Conservation (phyloP, 495 filamentous ascomycete genomes). For the Talaromyces trachyspermus region DNA sequence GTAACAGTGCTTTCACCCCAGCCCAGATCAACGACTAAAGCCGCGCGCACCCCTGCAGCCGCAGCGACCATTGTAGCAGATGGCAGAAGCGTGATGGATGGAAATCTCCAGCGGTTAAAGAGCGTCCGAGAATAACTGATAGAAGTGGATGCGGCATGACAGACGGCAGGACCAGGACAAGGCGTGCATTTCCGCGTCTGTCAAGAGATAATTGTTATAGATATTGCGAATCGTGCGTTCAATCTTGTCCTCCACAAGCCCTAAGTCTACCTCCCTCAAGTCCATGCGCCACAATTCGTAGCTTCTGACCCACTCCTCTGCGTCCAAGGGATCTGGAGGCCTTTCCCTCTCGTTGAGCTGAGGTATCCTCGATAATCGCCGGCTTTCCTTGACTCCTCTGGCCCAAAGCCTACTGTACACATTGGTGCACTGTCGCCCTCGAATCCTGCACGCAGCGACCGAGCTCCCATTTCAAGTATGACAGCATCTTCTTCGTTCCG, state of each 20-base stretch:
- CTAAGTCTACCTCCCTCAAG: slow-evolving; percentile 62
- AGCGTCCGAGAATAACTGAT: slow-evolving; percentile 65
- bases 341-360: slow-evolving; percentile 12
- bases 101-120: slow-evolving; percentile 72
- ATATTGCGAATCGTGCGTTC: slow-evolving; percentile 77
- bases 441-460: slow-evolving; percentile 77
- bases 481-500: slow-evolving; percentile 79
- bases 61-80: slow-evolving; percentile 63
- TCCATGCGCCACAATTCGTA: slow-evolving; percentile 81
- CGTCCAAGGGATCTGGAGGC: slow-evolving; percentile 28
- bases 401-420: slow-evolving; percentile 63
- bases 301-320: slow-evolving; percentile 57
- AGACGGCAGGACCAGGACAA: slow-evolving; percentile 69
- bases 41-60: slow-evolving; percentile 73
- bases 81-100: slow-evolving; percentile 74
- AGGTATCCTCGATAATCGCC: slow-evolving; percentile 77
- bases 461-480: slow-evolving; percentile 73
- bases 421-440: slow-evolving; percentile 71
- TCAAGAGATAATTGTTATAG: slow-evolving; percentile 76
- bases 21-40: slow-evolving; percentile 78
- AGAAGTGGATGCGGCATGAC: slow-evolving; percentile 71
- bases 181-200: slow-evolving; percentile 64
- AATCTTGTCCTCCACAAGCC: slow-evolving; percentile 78
- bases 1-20: slow-evolving; percentile 84
- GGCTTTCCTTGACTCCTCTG: slow-evolving; percentile 64